Base-by-base conservation (phyloP, 106 monocot genomes). In the Acorus calamus region DNA sequence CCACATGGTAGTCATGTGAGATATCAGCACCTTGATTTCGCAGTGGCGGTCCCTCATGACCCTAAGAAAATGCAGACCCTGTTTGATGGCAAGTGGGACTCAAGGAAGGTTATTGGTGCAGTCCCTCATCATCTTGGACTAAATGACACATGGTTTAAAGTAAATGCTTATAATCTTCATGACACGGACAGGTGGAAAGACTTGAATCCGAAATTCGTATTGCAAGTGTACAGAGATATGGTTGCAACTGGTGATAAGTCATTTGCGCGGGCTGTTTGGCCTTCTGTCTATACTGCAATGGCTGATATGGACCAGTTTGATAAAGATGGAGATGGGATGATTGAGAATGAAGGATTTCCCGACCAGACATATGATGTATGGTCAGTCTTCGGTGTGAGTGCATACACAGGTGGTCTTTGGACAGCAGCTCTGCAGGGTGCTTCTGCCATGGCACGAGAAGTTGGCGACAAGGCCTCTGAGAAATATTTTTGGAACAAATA, bases 261-360 rank as follows among this genome's bases (percentile, higher is more conserved):
- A 42, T 89, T 89, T 70, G 81, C 89, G 45, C 68, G 55, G 50
- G 84, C 82, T 49, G 89, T 89, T 64, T 89, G 89, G 89, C 89
- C 89, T 71, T 67, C 84, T 47, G 82, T 89, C 6, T 89, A 85
- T 57, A 73, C 72, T 52, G 79, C 89, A 65, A 77, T 85, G 75
- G 89, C 89, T 7, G 84, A 81, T 11, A 81, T 85, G 79, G 85
- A 89, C 12, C 89, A 85, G 65, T 89, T 89, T 75, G 89, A 89
- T 56, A 82, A 79, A 51, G 77, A 89, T 59, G 69, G 76, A 54
- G 89, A 89, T 77, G 89, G 72, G 6, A 82, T 89, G 85, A 85
- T 89, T 61, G 89, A 89, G 67, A 89, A 89, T 78, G 89, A 89
- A 66, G 85, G 82, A 5, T 72, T 84, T 59, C 84, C 89, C 28